Conservation (phyloP, 192 early-diverging fungal genomes). For the Anaeromyces robustus region DNA sequence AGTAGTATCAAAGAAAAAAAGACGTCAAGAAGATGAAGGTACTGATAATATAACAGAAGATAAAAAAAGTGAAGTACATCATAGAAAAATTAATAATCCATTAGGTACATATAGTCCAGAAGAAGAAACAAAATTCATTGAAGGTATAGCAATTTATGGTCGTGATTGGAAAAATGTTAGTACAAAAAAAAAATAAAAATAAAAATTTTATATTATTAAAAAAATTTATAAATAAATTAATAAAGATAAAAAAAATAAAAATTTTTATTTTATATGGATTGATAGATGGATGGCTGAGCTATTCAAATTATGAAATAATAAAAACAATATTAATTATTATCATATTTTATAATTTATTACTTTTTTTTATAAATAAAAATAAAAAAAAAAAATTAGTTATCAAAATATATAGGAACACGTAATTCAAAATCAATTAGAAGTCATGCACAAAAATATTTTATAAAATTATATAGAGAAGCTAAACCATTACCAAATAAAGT, state of each 20-base stretch:
- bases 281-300: too few species aligned
- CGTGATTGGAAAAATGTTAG: conserved; percentile 72
- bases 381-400: conserved; percentile 20
- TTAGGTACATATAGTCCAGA: conserved; percentile 59
- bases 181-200: too few species aligned
- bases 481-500: conserved; percentile 73
- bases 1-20: conserved; percentile 1
- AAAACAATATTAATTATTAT: too few species aligned
- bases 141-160: conserved; percentile 65
- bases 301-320: too few species aligned
- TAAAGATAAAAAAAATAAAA: too few species aligned
- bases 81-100: conserved; percentile 15
- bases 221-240: too few species aligned
- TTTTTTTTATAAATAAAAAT: too few species aligned
- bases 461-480: conserved; percentile 70
- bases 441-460: conserved; percentile 86
- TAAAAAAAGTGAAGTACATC: conserved; percentile 5
- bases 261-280: too few species aligned
- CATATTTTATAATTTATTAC: too few species aligned
- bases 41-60: neutral
- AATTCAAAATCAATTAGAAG: conserved; percentile 70
- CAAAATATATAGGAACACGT: conserved; percentile 56
- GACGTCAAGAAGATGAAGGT: neutral
- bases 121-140: conserved; percentile 57
- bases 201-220: too few species aligned